phyloP scores from a whole-genome alignment of 345 rosid species.

The Arabidopsis arenosa region DNA sequence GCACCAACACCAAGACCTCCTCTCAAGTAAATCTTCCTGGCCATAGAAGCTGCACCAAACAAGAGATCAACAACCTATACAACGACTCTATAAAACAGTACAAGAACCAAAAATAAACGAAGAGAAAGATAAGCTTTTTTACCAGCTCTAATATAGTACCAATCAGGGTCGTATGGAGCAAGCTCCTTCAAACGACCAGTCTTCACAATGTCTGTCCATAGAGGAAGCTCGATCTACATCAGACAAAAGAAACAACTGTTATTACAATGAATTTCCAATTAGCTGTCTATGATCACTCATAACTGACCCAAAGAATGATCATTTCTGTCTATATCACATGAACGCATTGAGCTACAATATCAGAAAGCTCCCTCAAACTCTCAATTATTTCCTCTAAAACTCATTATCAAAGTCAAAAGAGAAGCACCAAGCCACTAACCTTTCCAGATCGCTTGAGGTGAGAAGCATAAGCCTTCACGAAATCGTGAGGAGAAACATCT shows the following conservation, averaged over 20 bases:
- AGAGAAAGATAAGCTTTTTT: not conserved
- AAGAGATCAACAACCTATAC: not conserved
- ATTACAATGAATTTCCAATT: not conserved
- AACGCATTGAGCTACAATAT: not conserved
- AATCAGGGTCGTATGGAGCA: conserved; percentile 84
- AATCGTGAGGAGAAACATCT: conserved; percentile 83
- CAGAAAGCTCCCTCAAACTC: not conserved
- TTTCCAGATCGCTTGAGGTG: conserved; percentile 88
- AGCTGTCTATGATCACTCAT: not conserved
- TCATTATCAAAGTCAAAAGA: not conserved
- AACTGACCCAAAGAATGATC: not conserved
- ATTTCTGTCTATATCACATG: not conserved
- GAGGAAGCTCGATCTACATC: conserved; percentile 73
- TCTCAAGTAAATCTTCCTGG: conserved; percentile 77
- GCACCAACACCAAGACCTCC: conserved; percentile 91
- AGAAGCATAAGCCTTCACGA: conserved; percentile 74
- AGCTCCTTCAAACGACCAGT: conserved; percentile 75
- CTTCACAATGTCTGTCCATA: conserved; percentile 85
- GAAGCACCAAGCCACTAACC: conserved; percentile 44
- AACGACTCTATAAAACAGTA: not conserved
- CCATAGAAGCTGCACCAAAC: conserved; percentile 68
- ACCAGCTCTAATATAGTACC: conserved; percentile 84
- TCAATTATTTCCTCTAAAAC: not conserved
- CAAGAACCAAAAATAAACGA: not conserved
- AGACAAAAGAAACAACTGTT: not conserved